Evolutionary conservation across 2,329 filamentous ascomycete species (phyloP).

Genomic region (Ascochyta viciae-villosae): DNA sequence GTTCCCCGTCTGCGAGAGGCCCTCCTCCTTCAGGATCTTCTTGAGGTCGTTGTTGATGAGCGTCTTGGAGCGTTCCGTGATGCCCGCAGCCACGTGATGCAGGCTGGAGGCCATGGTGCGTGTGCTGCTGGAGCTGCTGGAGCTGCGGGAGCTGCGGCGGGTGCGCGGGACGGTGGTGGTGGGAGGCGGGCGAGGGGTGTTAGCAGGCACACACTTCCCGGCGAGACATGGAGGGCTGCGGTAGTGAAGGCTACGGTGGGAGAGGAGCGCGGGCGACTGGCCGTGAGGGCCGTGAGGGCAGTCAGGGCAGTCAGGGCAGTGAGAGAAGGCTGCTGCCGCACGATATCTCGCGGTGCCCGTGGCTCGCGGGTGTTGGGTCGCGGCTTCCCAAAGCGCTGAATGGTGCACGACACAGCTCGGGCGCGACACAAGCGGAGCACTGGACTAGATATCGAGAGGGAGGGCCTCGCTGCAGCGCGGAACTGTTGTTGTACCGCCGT

Average conservation of each 20-base stretch:
- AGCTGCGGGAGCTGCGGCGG: background rate
- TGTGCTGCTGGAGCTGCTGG: slow-evolving; percentile 8
- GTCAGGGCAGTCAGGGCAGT: too few species aligned
- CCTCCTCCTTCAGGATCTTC: slow-evolving; percentile 76
- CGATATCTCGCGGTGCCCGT: slow-evolving; percentile 14
- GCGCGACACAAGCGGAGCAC: background rate
- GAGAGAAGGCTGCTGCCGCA: slow-evolving; percentile 20
- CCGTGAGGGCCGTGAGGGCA: slow-evolving; percentile 6
- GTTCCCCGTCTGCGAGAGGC: slow-evolving; percentile 74
- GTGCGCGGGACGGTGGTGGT: slow-evolving; percentile 8
- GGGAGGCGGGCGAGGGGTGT: slow-evolving; percentile 11
- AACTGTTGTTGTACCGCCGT: slow-evolving; percentile 14
- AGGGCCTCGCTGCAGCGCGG: background rate
- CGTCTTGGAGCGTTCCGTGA: slow-evolving; percentile 59
- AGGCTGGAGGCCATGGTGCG: slow-evolving; percentile 47
- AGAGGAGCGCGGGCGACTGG: slow-evolving; percentile 9
- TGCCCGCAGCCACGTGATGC: slow-evolving; percentile 48
- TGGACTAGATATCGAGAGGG: too few species aligned
- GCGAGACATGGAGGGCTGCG: slow-evolving; percentile 16
- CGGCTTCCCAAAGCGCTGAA: slow-evolving; percentile 22
- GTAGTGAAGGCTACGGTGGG: background rate
- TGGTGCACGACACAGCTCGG: background rate
- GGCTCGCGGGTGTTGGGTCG: slow-evolving; percentile 24
- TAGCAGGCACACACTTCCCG: slow-evolving; percentile 19
- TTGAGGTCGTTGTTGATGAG: slow-evolving; percentile 74